Evolutionary conservation across 352 stramenopile genomes (phyloP).

Genomic region (Sclerospora graminicola): DNA sequence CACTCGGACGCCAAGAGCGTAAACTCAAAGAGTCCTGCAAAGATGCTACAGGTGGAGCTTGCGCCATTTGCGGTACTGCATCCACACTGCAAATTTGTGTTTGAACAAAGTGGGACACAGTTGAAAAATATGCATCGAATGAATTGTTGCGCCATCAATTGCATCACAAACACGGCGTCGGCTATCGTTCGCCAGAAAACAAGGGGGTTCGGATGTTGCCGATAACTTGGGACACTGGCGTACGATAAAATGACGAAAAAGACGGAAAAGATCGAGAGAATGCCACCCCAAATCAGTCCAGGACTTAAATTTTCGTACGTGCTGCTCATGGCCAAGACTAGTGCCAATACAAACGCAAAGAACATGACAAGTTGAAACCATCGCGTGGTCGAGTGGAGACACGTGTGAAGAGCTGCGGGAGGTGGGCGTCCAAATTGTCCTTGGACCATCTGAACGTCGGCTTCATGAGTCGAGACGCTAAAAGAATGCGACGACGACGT

Average conservation of each 20-base stretch:
- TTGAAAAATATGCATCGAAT: constrained; percentile 69
- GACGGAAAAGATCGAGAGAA: constrained; percentile 78
- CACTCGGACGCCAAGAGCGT: constrained; percentile 73
- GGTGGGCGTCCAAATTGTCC: constrained; percentile 5
- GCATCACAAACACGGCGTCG: constrained; percentile 75
- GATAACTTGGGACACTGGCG: constrained; percentile 63
- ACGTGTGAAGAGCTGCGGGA: constrained; percentile 33
- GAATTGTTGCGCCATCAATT: constrained; percentile 75
- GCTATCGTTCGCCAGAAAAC: constrained; percentile 85
- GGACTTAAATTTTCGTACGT: constrained; percentile 73
- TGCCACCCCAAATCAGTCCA: constrained; percentile 74
- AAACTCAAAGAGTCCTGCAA: constrained; percentile 80
- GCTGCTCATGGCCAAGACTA: constrained; percentile 46
- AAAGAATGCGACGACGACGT: constrained; percentile 32
- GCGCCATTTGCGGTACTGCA: constrained; percentile 40
- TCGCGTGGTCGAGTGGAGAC: constrained; percentile 63
- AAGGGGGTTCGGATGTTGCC: constrained; percentile 81
- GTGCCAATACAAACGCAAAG: constrained; percentile 47
- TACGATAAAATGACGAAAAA: constrained; percentile 83
- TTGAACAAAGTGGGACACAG: constrained; percentile 67
- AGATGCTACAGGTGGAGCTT: constrained; percentile 51
- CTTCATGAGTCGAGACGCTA: constrained; percentile 31
- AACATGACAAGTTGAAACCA: constrained; percentile 85
- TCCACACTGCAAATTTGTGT: constrained; percentile 60
- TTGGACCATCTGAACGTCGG: constrained; percentile 39